Evolutionary conservation across 208 protist genomes (phyloP).

Genomic region (Tritrichomonas foetus): DNA sequence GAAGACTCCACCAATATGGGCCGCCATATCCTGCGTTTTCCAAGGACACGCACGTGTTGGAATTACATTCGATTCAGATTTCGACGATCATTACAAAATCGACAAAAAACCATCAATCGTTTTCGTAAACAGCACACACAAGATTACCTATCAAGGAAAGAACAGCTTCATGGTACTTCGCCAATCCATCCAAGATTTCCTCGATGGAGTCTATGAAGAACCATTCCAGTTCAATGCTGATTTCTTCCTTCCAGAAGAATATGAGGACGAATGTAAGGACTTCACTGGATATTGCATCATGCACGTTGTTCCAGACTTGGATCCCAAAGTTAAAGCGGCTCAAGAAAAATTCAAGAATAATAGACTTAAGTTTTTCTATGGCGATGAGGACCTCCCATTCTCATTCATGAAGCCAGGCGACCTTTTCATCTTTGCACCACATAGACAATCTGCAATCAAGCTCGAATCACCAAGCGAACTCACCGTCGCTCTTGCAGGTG

Average conservation of each 20-base stretch:
- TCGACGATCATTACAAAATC: neutral
- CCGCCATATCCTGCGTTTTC: neutral
- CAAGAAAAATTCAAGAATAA: neutral
- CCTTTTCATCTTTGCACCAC: neutral
- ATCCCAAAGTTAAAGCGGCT: neutral
- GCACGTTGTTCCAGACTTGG: neutral
- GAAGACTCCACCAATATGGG: slow-evolving; percentile 6
- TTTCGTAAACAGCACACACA: neutral
- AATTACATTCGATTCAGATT: neutral
- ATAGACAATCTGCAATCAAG: neutral
- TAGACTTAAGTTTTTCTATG: neutral
- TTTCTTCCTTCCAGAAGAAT: neutral
- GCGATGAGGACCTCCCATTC: neutral
- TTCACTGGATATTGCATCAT: neutral
- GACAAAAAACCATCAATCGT: neutral
- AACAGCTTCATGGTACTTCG: neutral
- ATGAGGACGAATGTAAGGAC: neutral
- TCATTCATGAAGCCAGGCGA: neutral
- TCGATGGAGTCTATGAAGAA: neutral
- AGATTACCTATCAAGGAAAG: neutral
- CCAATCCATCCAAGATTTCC: neutral
- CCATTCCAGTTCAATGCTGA: neutral
- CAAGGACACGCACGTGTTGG: neutral
- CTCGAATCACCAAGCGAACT: neutral
- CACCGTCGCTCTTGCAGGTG: neutral